phyloP scores from a whole-genome alignment of 192 early-diverging fungal genomes.

The Coemansia sp. region DNA sequence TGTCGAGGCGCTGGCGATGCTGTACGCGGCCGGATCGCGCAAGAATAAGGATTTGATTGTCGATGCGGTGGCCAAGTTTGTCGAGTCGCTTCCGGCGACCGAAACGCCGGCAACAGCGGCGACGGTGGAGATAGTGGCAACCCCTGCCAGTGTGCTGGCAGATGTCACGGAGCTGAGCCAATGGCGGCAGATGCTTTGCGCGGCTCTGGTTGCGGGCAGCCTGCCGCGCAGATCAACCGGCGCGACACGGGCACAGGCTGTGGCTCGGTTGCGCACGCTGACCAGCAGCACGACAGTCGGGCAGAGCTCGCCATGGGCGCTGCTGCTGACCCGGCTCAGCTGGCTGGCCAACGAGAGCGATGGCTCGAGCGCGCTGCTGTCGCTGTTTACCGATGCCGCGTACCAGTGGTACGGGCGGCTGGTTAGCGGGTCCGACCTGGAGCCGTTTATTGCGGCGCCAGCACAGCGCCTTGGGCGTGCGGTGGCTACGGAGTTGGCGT shows the following conservation, averaged over 20 bases:
- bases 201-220: constrained; percentile 6
- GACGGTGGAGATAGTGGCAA: not conserved
- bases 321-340: constrained; percentile 22
- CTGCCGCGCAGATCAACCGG: not conserved
- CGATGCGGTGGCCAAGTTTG: constrained; percentile 20
- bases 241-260: not conserved
- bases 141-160: constrained; percentile 19
- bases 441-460: constrained; percentile 1
- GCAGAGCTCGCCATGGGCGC: constrained; percentile 20
- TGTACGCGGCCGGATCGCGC: constrained; percentile 32
- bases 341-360: constrained; percentile 27
- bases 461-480: constrained; percentile 10
- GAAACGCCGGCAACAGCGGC: not conserved
- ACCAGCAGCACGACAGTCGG: not conserved
- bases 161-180: constrained; percentile 9
- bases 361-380: not conserved
- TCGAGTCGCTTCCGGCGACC: not conserved
- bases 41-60: constrained; percentile 31
- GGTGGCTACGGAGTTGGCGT: constrained; percentile 33
- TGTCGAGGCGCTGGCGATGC: constrained; percentile 44
- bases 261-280: not conserved
- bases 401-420: constrained; percentile 21
- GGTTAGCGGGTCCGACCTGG: not conserved
- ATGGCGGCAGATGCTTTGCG: constrained; percentile 14
- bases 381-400: constrained; percentile 24